Percentiles rank a stretch among this genome's conserved stretches.
These are phyloP conservation scores for Gnaphalium uliginosum DNA, from an alignment of 129 eudicot genomes.

Conservation along the genomic window DNA sequence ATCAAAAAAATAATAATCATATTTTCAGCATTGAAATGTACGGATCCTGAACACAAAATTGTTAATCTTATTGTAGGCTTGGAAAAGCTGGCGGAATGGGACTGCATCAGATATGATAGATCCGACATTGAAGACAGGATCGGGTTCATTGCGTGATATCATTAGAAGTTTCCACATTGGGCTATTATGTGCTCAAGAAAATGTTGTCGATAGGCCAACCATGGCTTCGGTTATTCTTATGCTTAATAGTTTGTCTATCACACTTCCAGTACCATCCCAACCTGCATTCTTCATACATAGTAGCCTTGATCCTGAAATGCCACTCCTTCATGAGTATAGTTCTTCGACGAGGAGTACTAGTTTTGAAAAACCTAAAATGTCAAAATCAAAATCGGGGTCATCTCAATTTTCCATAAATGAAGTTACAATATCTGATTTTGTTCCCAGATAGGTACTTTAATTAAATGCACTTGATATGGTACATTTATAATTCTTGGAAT, in stretches of 20 bases:
- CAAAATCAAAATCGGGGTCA: too few relatives aligned
- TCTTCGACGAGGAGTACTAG: background rate
- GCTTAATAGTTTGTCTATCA: background rate
- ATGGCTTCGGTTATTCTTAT: conserved; percentile 4
- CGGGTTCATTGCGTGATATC: background rate
- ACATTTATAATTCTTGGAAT: too few relatives aligned
- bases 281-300: background rate
- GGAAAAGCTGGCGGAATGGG: background rate
- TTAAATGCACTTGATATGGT: background rate
- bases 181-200: background rate
- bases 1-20: background rate
- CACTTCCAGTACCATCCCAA: conserved; percentile 2
- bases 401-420: background rate
- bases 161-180: background rate
- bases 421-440: background rate
- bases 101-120: background rate
- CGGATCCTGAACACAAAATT: background rate
- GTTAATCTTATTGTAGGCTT: background rate
- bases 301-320: background rate
- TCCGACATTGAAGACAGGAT: background rate
- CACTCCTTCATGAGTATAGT: background rate
- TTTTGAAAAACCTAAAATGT: background rate
- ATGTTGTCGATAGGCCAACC: too few relatives aligned
- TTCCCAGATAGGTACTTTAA: background rate
- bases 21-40: background rate